Conservation (phyloP, 192 early-diverging fungal genomes). For the Paraglomus occultum region DNA sequence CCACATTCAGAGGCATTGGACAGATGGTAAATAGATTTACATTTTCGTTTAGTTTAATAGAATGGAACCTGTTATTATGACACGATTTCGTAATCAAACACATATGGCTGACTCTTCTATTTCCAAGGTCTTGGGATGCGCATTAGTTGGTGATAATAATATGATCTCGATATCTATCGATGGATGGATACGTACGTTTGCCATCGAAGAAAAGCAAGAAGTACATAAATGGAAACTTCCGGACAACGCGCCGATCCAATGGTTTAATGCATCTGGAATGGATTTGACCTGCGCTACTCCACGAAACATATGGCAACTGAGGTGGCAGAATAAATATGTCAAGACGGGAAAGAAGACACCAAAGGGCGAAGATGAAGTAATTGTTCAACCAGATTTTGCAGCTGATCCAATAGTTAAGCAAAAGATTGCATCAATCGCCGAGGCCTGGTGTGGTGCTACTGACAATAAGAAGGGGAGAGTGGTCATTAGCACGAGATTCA, state of each 20-base stretch:
- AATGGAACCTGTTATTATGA: too few relatives aligned
- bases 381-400: conserved; percentile 1
- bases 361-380: background rate
- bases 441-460: too few relatives aligned
- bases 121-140: too few relatives aligned
- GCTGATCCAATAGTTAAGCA: background rate
- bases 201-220: too few relatives aligned
- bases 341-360: background rate
- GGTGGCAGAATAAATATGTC: conserved; percentile 3
- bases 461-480: too few relatives aligned
- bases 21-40: conserved; percentile 28
- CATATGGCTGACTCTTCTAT: background rate
- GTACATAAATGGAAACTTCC: too few relatives aligned
- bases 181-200: too few relatives aligned
- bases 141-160: too few relatives aligned
- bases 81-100: background rate
- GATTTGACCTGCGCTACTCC: conserved; percentile 1
- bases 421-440: too few relatives aligned
- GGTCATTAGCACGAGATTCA: too few relatives aligned
- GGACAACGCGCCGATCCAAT: too few relatives aligned
- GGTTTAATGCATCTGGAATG: background rate
- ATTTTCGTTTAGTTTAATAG: background rate
- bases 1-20: conserved; percentile 36
- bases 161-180: too few relatives aligned
- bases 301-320: conserved; percentile 7